Evolutionary conservation across 495 filamentous ascomycete species (phyloP).

Genomic region (Podospora anserina): DNA sequence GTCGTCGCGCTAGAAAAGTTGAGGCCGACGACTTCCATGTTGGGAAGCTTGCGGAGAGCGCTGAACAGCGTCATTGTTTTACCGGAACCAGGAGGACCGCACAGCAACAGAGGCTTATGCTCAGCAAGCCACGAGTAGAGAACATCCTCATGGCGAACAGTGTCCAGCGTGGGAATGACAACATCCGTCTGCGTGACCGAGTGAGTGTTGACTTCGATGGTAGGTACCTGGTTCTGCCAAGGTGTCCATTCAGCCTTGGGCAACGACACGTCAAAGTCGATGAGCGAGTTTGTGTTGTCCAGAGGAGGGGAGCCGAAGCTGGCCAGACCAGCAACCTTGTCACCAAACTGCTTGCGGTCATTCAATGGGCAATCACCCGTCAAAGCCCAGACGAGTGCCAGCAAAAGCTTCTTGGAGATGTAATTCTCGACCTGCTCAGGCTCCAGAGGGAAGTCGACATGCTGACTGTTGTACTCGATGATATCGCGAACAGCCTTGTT

Average conservation of each 20-base stretch:
- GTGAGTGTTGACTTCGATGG: constrained; percentile 94
- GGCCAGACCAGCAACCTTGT: constrained; percentile 71
- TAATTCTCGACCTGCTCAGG: constrained; percentile 83
- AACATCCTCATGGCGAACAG: constrained; percentile 94
- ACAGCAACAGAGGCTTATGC: constrained; percentile 93
- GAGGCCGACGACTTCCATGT: constrained; percentile 98
- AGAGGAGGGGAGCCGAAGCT: constrained; percentile 81
- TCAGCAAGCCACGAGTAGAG: constrained; percentile 98
- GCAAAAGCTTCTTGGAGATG: constrained; percentile 85
- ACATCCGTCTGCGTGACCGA: constrained; percentile 95
- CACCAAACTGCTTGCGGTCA: constrained; percentile 86
- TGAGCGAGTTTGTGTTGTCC: constrained; percentile 72
- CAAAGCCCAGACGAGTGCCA: constrained; percentile 89
- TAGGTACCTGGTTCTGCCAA: constrained; percentile 93
- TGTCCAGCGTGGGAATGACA: constrained; percentile 95
- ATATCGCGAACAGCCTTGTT: constrained; percentile 90
- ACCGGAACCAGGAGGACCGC: constrained; percentile 95
- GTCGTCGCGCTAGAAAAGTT: constrained; percentile 99
- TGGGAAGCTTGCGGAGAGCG: constrained; percentile 89
- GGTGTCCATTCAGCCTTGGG: constrained; percentile 82
- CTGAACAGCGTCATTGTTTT: constrained; percentile 99
- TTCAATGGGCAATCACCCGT: constrained; percentile 88
- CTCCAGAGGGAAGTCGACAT: constrained; percentile 89
- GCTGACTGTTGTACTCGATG: constrained; percentile 91
- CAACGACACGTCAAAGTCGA: constrained; percentile 88